Base-by-base conservation (phyloP, 345 rosid species). In the Anastatica hierochuntica region DNA sequence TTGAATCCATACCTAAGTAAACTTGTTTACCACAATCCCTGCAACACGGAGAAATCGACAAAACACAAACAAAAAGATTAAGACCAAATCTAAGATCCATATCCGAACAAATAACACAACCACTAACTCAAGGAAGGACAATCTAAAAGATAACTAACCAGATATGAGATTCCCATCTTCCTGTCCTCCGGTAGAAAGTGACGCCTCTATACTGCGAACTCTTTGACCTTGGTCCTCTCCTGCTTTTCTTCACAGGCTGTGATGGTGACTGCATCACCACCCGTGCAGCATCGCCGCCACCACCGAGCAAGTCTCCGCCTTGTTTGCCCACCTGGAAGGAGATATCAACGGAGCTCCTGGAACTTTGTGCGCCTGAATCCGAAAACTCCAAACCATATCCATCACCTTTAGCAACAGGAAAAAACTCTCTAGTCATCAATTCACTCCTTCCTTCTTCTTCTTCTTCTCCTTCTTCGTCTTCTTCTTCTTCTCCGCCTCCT, bases 21-120 rank as follows among this genome's bases (percentile, higher is more conserved):
- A 90, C 94, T 74, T 90, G 97, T 71, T 86, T 90, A 44, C 97
- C 96, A 39, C 96, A 82, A 63, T 90, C 97, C 97, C 97, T 90
- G 94, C 40, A 62, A 47, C 43, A n/a, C n/a, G n/a, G n/a, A n/a
- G n/a, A n/a, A n/a, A n/a, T n/a, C n/a, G 41, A 68, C 8, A 7
- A 66, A 57, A 19, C 42, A 56, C 40, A 36, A 38, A 14, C n/a
- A 23, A 43, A 53, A n/a, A 8, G 14, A 34, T 48, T 33, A 53
- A 16, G n/a, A 38, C 14, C 53, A 52, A 40, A 50, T 23, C 49
- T 37, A 59, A 36, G n/a, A 8, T n/a, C 21, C n/a, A n/a, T n/a
- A n/a, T n/a, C n/a, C n/a, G n/a, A n/a, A n/a, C n/a, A n/a, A n/a
- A n/a, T n/a, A n/a, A n/a, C n/a, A n/a, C n/a, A n/a, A n/a, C n/a